Evolutionary conservation across 2,329 filamentous ascomycete species (phyloP), one percentile per base, ranked within the genome.

Genomic region (Parafenestella ontariensis): DNA sequence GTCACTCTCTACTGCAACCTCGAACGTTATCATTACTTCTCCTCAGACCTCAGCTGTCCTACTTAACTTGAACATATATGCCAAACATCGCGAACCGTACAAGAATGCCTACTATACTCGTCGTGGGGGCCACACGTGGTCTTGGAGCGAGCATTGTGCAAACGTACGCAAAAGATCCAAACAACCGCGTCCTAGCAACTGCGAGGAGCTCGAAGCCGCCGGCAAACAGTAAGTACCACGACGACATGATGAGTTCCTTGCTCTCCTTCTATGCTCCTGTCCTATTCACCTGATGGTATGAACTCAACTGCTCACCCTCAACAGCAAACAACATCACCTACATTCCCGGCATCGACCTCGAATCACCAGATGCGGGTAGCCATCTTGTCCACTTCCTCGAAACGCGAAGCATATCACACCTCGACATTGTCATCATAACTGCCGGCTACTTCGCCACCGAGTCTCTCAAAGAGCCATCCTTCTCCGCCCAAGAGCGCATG

Each of bases 391-490:
- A 74, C 15, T 77, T 81, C 61, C 71, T 87, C 45, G 74, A 77
- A 46, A 70, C 78, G 7, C 71, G 81, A 18, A 79, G 79, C 11
- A 72, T 79, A n/a, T 43, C 59, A 2, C 55, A 64, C 15, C 39
- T 77, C 41, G 72, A 78, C 58, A 74, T 78, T 3, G 73, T 88
- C 69, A 84, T 91, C 66, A 85, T 91, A 62, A 86, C 85, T 2
- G 88, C 89, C 0, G 88, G 89, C 7, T 86, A 88, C 71, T 91
- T 92, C 66, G 82, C 80, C 18, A 87, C 84, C 2, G 89, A 91
- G 64, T 82, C 85, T 56, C 85, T 90, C 53, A 76, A 82, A 46
- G 79, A 85, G 1, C 88, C 87, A 0, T 82, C 87, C 57, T 91
- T 86, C 81, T 83, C 85, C 24, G 84, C 86, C 28, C 81, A 91